Evolutionary conservation across 257 asterid genomes (phyloP).

Genomic region (Rehmannia glutinosa): DNA sequence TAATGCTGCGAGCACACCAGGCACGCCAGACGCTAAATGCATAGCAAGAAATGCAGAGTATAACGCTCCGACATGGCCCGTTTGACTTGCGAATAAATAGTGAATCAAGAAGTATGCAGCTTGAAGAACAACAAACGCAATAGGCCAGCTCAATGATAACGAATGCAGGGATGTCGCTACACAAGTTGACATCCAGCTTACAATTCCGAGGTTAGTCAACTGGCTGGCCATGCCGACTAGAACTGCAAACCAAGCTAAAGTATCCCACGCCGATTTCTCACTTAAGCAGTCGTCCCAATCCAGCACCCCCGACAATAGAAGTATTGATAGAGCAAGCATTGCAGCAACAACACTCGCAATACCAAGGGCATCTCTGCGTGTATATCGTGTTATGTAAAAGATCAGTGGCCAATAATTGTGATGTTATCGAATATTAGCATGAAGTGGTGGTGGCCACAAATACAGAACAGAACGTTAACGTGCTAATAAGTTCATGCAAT

Average conservation of each 20-base stretch:
- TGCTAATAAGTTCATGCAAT: too few relatives aligned
- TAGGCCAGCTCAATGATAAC: constrained; percentile 70
- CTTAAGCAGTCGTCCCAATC: too few relatives aligned
- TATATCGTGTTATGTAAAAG: background rate
- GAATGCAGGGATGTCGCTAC: constrained; percentile 51
- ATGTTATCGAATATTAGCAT: too few relatives aligned
- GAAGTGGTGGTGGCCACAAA: too few relatives aligned
- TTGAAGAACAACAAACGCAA: constrained; percentile 62
- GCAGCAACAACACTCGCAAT: constrained; percentile 72
- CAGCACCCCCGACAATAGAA: constrained; percentile 61
- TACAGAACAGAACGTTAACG: too few relatives aligned
- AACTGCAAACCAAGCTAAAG: constrained; percentile 74
- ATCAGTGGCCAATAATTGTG: too few relatives aligned
- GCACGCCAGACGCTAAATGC: constrained; percentile 82
- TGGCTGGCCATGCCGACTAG: constrained; percentile 80
- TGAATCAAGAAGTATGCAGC: constrained; percentile 65
- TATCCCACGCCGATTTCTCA: too few relatives aligned
- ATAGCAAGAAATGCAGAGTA: constrained; percentile 82
- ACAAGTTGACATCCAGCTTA: constrained; percentile 61
- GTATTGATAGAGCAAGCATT: constrained; percentile 73
- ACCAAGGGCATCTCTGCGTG: constrained; percentile 55
- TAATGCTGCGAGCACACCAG: constrained; percentile 58
- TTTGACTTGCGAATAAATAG: constrained; percentile 78
- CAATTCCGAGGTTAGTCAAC: constrained; percentile 64
- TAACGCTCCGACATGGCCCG: constrained; percentile 84